Percentiles rank a stretch among this genome's conserved stretches.
These are phyloP conservation scores for Phlegmacium glaucopus DNA, from an alignment of 768 basidiomycete species.

Conservation along the genomic window DNA sequence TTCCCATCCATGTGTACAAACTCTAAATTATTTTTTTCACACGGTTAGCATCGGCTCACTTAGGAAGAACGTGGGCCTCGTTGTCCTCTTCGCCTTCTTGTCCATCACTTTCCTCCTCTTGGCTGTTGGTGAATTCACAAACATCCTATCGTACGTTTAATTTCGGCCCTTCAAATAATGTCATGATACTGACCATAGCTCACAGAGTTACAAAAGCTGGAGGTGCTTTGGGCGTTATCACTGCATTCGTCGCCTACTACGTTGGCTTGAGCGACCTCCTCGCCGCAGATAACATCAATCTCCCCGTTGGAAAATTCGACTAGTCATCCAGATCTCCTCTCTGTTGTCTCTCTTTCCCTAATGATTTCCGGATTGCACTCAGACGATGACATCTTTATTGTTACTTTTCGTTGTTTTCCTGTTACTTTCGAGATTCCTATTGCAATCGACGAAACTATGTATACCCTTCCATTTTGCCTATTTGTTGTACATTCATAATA, in stretches of 20 bases:
- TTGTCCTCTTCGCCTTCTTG: constrained; percentile 34
- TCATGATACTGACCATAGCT: background rate
- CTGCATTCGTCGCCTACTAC: constrained; percentile 47
- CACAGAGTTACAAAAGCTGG: constrained; percentile 38
- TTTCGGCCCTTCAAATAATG: background rate
- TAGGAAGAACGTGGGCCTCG: constrained; percentile 37
- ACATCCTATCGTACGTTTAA: constrained; percentile 22
- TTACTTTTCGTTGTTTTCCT: too few species aligned
- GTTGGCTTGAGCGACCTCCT: constrained; percentile 43
- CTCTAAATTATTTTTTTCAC: background rate
- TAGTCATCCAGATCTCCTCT: background rate
- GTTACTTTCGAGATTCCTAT: too few species aligned
- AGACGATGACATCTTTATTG: too few species aligned
- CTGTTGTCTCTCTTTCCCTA: too few species aligned
- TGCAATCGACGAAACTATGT: too few species aligned
- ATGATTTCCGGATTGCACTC: too few species aligned
- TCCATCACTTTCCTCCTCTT: constrained; percentile 39
- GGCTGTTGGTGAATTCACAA: constrained; percentile 35
- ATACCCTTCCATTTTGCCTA: too few species aligned
- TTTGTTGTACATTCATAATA: too few species aligned
- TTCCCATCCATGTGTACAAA: background rate
- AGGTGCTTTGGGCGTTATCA: constrained; percentile 41
- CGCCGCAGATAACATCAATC: constrained; percentile 32
- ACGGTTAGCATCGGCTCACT: constrained; percentile 32
- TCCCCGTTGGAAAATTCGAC: constrained; percentile 38